Percentiles rank a stretch among this genome's conserved stretches.
These are phyloP conservation scores for Penicillium sp. DNA, from an alignment of 2,329 filamentous ascomycete genomes.

Conservation along the genomic window DNA sequence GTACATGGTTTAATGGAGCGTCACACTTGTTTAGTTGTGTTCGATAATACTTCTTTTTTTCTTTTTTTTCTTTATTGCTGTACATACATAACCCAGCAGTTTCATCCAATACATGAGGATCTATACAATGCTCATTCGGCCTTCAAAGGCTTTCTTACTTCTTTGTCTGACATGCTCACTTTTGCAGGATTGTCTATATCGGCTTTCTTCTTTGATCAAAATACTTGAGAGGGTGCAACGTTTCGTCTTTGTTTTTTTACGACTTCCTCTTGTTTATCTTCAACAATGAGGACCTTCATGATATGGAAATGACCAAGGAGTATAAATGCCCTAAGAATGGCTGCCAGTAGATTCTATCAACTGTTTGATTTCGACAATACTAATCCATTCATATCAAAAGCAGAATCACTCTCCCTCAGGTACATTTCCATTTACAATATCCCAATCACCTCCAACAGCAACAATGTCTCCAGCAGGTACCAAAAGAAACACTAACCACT, in stretches of 20 bases:
- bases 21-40: background rate
- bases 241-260: background rate
- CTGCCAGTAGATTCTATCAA: background rate
- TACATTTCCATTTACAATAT: background rate
- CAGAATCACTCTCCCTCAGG: background rate
- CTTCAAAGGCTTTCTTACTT: background rate
- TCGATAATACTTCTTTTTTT: background rate
- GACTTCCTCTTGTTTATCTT: background rate
- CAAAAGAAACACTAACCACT: background rate
- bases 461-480: constrained; percentile 1
- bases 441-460: background rate
- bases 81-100: background rate
- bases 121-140: background rate
- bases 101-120: background rate
- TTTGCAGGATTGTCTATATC: background rate
- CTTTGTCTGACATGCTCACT: background rate
- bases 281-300: background rate
- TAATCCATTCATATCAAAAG: too few relatives aligned
- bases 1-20: constrained; percentile 9
- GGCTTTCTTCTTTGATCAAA: background rate
- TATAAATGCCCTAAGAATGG: background rate
- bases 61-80: too few relatives aligned
- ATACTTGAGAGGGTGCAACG: background rate
- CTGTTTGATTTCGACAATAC: too few relatives aligned
- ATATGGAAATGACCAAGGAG: background rate